Percentiles rank a stretch among this genome's conserved stretches.
Conservation (phyloP, 495 filamentous ascomycete genomes). For the Haplographium delicatum region DNA sequence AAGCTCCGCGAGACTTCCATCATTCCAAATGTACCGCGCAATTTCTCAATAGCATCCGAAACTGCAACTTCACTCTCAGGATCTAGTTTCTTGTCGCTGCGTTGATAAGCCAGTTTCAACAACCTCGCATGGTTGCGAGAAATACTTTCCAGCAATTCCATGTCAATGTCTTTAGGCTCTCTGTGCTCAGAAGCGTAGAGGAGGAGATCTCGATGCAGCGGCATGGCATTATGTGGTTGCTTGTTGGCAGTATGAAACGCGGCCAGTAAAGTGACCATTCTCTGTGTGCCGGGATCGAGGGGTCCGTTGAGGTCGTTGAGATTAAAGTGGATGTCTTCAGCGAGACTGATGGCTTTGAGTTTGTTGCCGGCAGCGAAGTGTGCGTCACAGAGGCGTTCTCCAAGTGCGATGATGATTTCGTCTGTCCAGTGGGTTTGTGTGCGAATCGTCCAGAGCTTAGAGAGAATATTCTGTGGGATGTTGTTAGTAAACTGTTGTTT, state of each 20-base stretch:
- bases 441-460: neutral
- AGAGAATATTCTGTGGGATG: neutral
- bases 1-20: no score
- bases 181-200: neutral
- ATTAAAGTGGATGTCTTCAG: neutral
- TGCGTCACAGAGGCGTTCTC: neutral
- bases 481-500: neutral
- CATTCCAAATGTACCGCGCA: no score
- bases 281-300: neutral
- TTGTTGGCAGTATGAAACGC: neutral
- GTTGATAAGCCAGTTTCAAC: neutral
- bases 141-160: neutral
- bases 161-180: neutral
- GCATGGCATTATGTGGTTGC: neutral
- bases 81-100: no score
- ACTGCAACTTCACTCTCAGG: no score
- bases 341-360: neutral
- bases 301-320: neutral
- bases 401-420: neutral
- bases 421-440: neutral
- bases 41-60: no score
- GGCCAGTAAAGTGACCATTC: neutral
- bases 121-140: neutral
- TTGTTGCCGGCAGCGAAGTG: neutral
- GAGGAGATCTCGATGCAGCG: neutral